These are phyloP conservation scores for Marasmius tenuissimus DNA, from an alignment of 1,284 basidiomycete species.

Conservation along the genomic window DNA sequence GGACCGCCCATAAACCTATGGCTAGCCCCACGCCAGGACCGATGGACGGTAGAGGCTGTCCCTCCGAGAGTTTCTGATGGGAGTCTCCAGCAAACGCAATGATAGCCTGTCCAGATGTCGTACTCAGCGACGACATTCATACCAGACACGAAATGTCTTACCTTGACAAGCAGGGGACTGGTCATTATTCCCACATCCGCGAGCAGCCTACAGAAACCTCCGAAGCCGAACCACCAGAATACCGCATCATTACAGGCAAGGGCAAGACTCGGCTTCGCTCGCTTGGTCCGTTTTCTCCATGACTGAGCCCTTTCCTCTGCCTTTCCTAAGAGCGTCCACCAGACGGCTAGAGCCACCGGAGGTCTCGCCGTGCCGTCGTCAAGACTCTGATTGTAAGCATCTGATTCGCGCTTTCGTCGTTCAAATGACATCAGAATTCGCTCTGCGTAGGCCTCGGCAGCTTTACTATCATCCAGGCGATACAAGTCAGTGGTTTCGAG, in stretches of 20 bases:
- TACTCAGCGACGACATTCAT: background rate
- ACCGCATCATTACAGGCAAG: conserved; percentile 7
- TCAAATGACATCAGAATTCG: conserved; percentile 3
- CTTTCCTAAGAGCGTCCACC: background rate
- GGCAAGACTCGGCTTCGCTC: conserved; percentile 1
- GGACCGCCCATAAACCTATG: conserved; percentile 2
- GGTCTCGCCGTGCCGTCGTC: background rate
- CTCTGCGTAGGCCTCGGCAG: conserved; percentile 3
- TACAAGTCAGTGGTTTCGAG: conserved; percentile 4
- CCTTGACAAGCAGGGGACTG: conserved; percentile 6
- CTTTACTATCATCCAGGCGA: background rate
- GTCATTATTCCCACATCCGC: conserved; percentile 7
- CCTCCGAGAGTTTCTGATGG: background rate
- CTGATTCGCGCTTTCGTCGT: background rate
- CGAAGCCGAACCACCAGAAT: conserved; percentile 3
- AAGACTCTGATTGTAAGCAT: conserved; percentile 4
- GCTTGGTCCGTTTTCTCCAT: background rate
- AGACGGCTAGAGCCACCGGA: background rate
- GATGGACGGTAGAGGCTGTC: background rate
- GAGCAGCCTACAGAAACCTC: conserved; percentile 1
- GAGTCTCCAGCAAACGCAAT: conserved; percentile 2
- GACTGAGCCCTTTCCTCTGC: background rate
- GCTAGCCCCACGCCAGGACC: conserved; percentile 6
- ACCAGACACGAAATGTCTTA: background rate
- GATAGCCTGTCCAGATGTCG: background rate